Base-by-base conservation (phyloP, 2,329 filamentous ascomycete species). In the Didymella exigua region DNA sequence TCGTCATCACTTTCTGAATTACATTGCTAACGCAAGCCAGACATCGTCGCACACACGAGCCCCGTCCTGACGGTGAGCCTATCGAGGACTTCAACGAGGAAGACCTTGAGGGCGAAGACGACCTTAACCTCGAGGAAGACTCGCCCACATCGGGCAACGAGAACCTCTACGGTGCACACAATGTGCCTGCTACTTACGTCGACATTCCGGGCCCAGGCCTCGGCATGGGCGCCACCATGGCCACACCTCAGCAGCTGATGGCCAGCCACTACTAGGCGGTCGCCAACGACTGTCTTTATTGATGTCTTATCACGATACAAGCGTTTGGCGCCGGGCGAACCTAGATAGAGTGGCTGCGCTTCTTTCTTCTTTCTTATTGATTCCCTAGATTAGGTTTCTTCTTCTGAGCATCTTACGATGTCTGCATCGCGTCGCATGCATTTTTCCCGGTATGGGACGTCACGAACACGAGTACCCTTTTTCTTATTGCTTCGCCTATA, bases 31-130 rank as follows among this genome's bases (percentile, higher is more conserved):
- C 72, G 36, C 42, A 54, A 60, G 60, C 26, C 64, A 87, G 85
- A 74, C 87, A 90, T 77, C 84, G 82, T 73, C 84, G 83, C 70
- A 97, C 92, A 67, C 93, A 98, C 78, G 96, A 96, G 81, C 81
- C 83, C 42, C 84, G 85, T 66, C 80, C 83, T 56, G 84, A 86
- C 64, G 85, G 84, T 60, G 79, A 82, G 65, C 81, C 89, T 84
- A 75, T 88, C 54, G 83, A 82, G 70, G 65, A 68, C 48, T 83
- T 87, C 56, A 89, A 89, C 33, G 92, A 93, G 53, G 92, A 96
- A 66, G 91, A 96, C 40, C 86, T 93, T 64, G 91, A 96, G 69
- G 90, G 95, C 49, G 91, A 93, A 57, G 91, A 96, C 62, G 90
- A 95, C 26, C 86, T 93, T 50, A 89, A 89, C 47, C 84, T 93